Evolutionary conservation across 805 yeast species (phyloP), one percentile per base, ranked within the genome.

Genomic region (Candida anglica): DNA sequence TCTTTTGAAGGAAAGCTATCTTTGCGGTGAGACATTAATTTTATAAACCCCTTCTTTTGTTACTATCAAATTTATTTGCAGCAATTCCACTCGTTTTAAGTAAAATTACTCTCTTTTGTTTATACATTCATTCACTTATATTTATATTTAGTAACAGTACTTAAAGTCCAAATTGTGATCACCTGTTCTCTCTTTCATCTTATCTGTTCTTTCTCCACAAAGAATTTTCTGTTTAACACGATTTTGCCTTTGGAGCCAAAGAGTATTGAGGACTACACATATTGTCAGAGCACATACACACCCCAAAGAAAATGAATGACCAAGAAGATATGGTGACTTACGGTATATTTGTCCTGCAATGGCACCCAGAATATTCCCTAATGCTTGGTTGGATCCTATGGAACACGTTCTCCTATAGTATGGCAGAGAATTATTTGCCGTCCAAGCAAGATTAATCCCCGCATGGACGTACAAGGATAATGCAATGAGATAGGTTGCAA

Each of bases 291-390:
- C 42, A 6, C 40, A 47, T 24, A 53, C 45, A 21, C 59, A 44
- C 4, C 73, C 71, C 19, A 66, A 41, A 6, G 71, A 56, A 36
- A 65, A 63, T 3, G 60, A 55, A 37, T 66, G 60, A 2, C 75
- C 73, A 19, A 66, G 46, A 11, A 37, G 43, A 37, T 60, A 69
- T 3, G 71, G 70, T 3, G 71, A 46, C 6, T 46, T 42, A 22
- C 65, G 47, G 48, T 67, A 70, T 15, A 69, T 60, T 42, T 68
- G 73, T 17, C 68, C 66, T 20, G 66, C 63, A 38, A 69, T 51
- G 3, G 62, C 68, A 33, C 77, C 77, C 5, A 74, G 58, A 18
- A 63, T 38, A 40, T 71, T 71, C 6, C 75, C 75, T 13, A 69
- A 37, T 2, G 69, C 55, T 42, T 66, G 73, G 33, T 71, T 66